Evolutionary conservation across 1,139 yeast genomes (phyloP).

Genomic region (Tardiomyces depauwii): DNA sequence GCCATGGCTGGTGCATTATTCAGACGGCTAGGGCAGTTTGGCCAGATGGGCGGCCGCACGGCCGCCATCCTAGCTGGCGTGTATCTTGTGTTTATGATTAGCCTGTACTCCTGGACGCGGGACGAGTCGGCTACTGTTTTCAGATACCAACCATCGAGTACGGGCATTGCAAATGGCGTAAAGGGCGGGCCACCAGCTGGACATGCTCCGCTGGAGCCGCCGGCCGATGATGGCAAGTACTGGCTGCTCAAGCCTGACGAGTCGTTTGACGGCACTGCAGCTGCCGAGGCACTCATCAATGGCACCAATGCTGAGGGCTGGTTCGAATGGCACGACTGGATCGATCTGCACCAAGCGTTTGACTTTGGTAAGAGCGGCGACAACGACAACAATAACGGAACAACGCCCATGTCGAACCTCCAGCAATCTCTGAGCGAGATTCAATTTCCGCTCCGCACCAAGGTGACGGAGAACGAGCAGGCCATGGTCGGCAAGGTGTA

Average conservation of each 20-base stretch:
- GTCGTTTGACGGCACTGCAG: background rate
- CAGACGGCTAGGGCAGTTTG: background rate
- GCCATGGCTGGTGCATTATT: no score
- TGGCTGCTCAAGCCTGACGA: background rate
- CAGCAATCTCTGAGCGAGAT: slow-evolving; percentile 2
- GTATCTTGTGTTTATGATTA: background rate
- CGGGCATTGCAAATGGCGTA: background rate
- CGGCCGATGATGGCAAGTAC: background rate
- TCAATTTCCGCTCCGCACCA: slow-evolving; percentile 3
- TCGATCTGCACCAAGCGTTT: slow-evolving; percentile 9
- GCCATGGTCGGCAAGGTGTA: slow-evolving; percentile 20
- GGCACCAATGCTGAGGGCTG: background rate
- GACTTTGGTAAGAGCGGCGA: slow-evolving; percentile 2
- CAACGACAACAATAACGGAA: slow-evolving; percentile 2
- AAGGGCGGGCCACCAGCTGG: background rate
- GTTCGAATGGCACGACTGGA: slow-evolving; percentile 12
- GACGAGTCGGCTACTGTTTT: background rate
- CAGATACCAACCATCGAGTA: background rate
- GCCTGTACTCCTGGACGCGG: background rate
- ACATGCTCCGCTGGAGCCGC: background rate
- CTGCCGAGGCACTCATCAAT: background rate
- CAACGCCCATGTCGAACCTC: slow-evolving; percentile 1
- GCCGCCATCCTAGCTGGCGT: background rate
- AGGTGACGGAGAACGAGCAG: slow-evolving; percentile 14
- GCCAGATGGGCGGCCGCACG: background rate